Evolutionary conservation across 352 stramenopile genomes (phyloP), one percentile per base, ranked within the genome.

Genomic region (Vaucheria bursata): DNA sequence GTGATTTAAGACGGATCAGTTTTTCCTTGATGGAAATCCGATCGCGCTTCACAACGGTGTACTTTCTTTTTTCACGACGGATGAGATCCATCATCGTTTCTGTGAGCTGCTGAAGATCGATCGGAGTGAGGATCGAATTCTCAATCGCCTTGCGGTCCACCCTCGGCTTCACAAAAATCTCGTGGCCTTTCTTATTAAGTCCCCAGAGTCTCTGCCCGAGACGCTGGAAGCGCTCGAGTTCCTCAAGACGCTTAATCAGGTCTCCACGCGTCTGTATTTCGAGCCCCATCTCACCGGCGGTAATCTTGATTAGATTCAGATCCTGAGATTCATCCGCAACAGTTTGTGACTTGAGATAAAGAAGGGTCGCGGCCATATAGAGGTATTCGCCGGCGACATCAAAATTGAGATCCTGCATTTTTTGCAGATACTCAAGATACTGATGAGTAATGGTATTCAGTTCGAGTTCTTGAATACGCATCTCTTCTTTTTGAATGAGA

Each of bases 381-480:
- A 59, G 45, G 45, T 59, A 59, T 59, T 59, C 45, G 25, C 45
- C 45, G 25, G 45, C 45, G 45, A 59, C 45, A 59, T 59, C 45
- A 59, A 59, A 59, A 59, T 59, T 59, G 45, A 59, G 45, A 59
- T 59, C 45, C 45, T 59, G 45, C 45, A 59, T 59, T 25, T 59
- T 59, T 25, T 59, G 45, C 45, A 59, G 45, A 25, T 59, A 59
- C 18, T 59, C 45, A 25, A 59, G 45, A 59, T 59, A 59, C 45
- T 59, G 45, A 59, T 18, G 25, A 18, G 45, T 59, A 25, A 59
- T 59, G 45, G 18, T 59, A 59, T 59, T 59, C 18, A 59, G 12
- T 18, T 59, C 45, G 12, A 59, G 25, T 18, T 59, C 45, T 18
- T 25, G 45, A 25, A 59, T 59, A 25, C 12, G 18, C 12, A 59